These are phyloP conservation scores for Ceratocystis alfenasii DNA, from an alignment of 2,329 filamentous ascomycete species.

Conservation along the genomic window DNA sequence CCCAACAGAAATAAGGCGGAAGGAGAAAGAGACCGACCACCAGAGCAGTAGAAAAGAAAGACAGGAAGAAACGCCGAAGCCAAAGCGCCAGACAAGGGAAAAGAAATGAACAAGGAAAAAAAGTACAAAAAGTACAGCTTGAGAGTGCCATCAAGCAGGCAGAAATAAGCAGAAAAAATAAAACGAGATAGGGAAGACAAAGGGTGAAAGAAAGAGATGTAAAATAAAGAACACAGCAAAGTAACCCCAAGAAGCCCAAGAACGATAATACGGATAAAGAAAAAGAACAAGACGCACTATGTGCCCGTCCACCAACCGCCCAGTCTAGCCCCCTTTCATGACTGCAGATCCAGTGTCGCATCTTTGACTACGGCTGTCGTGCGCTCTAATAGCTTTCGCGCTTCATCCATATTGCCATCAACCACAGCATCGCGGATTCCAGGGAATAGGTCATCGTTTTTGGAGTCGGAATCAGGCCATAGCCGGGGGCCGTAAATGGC, in stretches of 20 bases:
- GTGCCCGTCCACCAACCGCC: background rate
- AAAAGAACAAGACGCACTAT: background rate
- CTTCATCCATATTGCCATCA: slow-evolving; percentile 55
- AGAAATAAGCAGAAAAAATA: slow-evolving; percentile 1
- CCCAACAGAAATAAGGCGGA: background rate
- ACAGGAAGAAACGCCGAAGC: background rate
- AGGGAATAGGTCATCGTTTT: slow-evolving; percentile 51
- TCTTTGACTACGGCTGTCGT: slow-evolving; percentile 54
- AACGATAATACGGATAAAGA: background rate
- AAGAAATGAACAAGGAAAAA: background rate
- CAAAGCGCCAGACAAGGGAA: slow-evolving; percentile 4
- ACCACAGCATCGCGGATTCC: slow-evolving; percentile 73
- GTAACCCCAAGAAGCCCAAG: background rate
- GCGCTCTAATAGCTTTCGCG: slow-evolving; percentile 57
- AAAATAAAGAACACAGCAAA: slow-evolving; percentile 12
- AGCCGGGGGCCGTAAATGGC: slow-evolving; percentile 73
- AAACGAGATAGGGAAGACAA: background rate
- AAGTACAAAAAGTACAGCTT: background rate
- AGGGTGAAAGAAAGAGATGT: background rate
- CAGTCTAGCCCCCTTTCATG: slow-evolving; percentile 19
- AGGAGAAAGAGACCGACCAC: background rate
- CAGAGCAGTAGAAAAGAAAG: background rate
- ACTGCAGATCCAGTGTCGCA: slow-evolving; percentile 38
- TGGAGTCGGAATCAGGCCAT: slow-evolving; percentile 55
- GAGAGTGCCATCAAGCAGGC: background rate